phyloP scores from a whole-genome alignment of 176 grass and related monocot genomes.

The Phyllostachys edulis region DNA sequence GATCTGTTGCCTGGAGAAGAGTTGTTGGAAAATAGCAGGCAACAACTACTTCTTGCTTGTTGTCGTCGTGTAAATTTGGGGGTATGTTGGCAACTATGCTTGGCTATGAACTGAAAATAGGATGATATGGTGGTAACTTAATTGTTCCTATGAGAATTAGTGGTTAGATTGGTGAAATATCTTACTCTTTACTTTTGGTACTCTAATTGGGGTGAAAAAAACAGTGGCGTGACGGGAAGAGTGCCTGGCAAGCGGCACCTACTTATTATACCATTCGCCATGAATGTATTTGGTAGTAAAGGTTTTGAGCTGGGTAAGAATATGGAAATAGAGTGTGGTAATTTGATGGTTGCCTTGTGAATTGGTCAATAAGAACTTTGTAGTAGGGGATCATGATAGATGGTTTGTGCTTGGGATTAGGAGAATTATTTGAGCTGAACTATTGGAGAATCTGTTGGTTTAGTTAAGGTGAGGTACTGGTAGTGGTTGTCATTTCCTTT shows the following conservation, averaged over 20 bases:
- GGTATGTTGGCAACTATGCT: background rate
- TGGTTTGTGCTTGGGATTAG: slow-evolving; percentile 10
- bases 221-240: background rate
- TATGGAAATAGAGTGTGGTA: background rate
- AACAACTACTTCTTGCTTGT: slow-evolving; percentile 14
- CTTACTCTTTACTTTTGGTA: background rate
- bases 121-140: background rate
- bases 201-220: background rate
- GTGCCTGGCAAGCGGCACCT: background rate
- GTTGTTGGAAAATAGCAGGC: slow-evolving; percentile 26
- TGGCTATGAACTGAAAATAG: background rate
- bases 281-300: background rate
- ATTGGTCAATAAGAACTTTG: background rate
- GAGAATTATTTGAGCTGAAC: slow-evolving; percentile 32
- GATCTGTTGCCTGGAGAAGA: slow-evolving; percentile 29
- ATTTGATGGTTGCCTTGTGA: background rate
- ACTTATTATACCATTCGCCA: background rate
- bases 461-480: slow-evolving; percentile 29
- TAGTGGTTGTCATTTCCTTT: slow-evolving; percentile 50
- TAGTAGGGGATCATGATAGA: background rate
- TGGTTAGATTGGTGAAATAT: background rate
- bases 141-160: background rate
- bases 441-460: slow-evolving; percentile 32
- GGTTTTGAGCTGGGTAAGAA: background rate
- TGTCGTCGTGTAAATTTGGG: background rate